Percentiles rank a stretch among this genome's conserved stretches.
These are phyloP conservation scores for Botrytis cinerea DNA, from an alignment of 2,329 filamentous ascomycete species.

Conservation along the genomic window DNA sequence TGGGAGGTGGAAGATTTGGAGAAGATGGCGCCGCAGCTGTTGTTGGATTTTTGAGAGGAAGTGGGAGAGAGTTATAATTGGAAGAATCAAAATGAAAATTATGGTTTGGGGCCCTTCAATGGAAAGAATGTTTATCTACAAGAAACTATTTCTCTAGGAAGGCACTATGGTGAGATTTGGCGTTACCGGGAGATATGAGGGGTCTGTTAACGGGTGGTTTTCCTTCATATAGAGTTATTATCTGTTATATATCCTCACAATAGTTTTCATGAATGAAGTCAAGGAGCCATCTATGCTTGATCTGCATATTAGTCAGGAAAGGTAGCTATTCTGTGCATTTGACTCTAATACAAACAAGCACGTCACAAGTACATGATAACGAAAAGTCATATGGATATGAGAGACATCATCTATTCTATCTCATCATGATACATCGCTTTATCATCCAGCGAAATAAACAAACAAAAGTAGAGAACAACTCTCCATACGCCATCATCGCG, in stretches of 20 bases:
- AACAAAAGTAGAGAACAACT: neutral
- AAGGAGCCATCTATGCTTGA: neutral
- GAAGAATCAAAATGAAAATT: neutral
- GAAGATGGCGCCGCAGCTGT: conserved; percentile 79
- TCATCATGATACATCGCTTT: neutral
- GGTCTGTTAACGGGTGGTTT: neutral
- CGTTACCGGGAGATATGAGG: neutral
- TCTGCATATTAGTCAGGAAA: neutral
- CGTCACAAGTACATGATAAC: neutral
- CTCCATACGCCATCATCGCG: conserved; percentile 14
- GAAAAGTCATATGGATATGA: neutral
- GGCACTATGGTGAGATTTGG: neutral
- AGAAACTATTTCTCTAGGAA: fast-evolving
- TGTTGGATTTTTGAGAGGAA: conserved; percentile 73
- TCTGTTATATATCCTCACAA: neutral
- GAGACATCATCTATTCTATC: neutral
- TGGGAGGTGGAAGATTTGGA: conserved; percentile 81
- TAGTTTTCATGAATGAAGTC: neutral
- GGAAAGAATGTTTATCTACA: neutral
- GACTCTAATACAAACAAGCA: neutral
- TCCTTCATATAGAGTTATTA: neutral
- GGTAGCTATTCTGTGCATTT: too few relatives aligned
- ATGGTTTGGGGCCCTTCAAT: neutral
- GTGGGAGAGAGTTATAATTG: neutral
- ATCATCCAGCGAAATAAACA: neutral